These are phyloP conservation scores for Acanthamoeba polyphaga DNA, from an alignment of 208 protist species.

Conservation along the genomic window DNA sequence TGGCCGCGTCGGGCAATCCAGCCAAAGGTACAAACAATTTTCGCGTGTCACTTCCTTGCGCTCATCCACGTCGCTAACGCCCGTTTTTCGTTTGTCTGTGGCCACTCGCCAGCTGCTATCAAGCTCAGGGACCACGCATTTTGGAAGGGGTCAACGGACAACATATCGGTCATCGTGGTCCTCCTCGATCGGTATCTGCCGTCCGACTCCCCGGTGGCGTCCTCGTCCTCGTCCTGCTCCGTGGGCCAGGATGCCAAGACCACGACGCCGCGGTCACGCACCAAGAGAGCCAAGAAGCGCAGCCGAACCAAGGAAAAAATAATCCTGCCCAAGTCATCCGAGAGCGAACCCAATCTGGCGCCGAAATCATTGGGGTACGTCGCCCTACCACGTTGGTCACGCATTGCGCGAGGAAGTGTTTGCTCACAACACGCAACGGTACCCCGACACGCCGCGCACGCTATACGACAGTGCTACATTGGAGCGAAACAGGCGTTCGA, in stretches of 20 bases:
- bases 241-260: background rate
- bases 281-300: background rate
- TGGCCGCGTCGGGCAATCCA: background rate
- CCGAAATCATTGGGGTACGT: background rate
- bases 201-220: background rate
- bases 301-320: background rate
- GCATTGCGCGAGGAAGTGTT: background rate
- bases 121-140: constrained; percentile 45
- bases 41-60: background rate
- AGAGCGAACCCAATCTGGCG: constrained; percentile 16
- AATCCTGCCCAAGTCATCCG: background rate
- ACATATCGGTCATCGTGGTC: constrained; percentile 64
- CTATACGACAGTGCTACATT: background rate
- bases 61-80: background rate
- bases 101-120: background rate
- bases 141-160: constrained; percentile 36
- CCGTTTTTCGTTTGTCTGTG: background rate
- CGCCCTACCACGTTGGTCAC: background rate
- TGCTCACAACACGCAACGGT: background rate
- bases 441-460: background rate
- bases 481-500: background rate
- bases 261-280: background rate
- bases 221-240: background rate
- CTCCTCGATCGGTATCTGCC: constrained; percentile 43
- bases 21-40: constrained; percentile 13